These are phyloP conservation scores for Haplosporangium sp. DNA, from an alignment of 371 early-diverging fungal genomes.

Conservation along the genomic window DNA sequence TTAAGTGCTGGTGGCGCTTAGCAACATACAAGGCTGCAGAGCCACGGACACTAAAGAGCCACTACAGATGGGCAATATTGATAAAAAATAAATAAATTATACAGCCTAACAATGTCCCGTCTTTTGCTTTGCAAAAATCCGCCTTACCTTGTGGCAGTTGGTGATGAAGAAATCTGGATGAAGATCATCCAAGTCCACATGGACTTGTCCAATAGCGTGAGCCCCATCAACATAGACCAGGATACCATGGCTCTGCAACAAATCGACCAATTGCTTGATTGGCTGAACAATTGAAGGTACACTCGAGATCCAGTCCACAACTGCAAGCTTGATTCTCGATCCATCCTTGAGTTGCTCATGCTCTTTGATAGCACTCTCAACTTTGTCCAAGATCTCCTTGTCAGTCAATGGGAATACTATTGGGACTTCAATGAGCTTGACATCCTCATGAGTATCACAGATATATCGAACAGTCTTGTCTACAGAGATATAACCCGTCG, in stretches of 20 bases:
- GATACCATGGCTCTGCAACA: slow-evolving; percentile 64
- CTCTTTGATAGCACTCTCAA: slow-evolving; percentile 36
- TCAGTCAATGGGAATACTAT: slow-evolving; percentile 56
- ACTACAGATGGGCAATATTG: slow-evolving; percentile 27
- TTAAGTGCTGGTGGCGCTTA: slow-evolving; percentile 62
- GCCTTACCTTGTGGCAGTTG: slow-evolving; percentile 71
- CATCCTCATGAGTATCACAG: slow-evolving; percentile 46
- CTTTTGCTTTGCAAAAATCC: background rate
- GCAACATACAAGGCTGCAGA: slow-evolving; percentile 69
- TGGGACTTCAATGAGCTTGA: slow-evolving; percentile 41
- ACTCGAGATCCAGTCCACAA: slow-evolving; percentile 70
- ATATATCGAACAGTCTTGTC: slow-evolving; percentile 55
- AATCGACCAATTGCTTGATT: slow-evolving; percentile 60
- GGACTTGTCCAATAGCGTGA: slow-evolving; percentile 77
- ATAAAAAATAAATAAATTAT: background rate
- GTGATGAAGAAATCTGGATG: slow-evolving; percentile 77
- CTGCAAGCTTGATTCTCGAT: slow-evolving; percentile 58
- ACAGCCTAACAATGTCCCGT: background rate
- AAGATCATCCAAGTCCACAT: slow-evolving; percentile 61
- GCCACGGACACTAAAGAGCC: slow-evolving; percentile 74
- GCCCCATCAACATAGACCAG: slow-evolving; percentile 78
- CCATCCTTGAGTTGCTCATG: slow-evolving; percentile 45
- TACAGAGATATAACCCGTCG: slow-evolving; percentile 65
- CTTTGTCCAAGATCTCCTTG: slow-evolving; percentile 41
- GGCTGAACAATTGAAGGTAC: slow-evolving; percentile 67